These are phyloP conservation scores for Ophiosphaerella herpotricha DNA, from an alignment of 2,329 filamentous ascomycete species.

Conservation along the genomic window DNA sequence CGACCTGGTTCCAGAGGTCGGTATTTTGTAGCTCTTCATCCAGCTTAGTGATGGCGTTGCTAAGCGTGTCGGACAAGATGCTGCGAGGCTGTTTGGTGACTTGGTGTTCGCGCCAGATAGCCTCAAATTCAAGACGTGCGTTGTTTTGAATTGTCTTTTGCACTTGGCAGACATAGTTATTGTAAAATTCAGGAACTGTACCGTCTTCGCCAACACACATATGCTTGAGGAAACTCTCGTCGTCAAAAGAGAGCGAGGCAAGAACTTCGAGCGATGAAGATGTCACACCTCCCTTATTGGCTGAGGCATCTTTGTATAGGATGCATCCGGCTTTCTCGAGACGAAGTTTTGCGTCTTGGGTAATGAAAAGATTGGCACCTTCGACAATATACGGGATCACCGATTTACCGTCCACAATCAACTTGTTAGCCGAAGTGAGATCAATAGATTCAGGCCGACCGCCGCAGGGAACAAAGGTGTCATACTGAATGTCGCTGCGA, in stretches of 20 bases:
- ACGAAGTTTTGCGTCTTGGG: slow-evolving; percentile 93
- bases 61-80: slow-evolving; percentile 88
- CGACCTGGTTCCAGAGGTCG: slow-evolving; percentile 84
- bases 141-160: slow-evolving; percentile 91
- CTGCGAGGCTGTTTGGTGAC: slow-evolving; percentile 78
- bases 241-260: slow-evolving; percentile 91
- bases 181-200: slow-evolving; percentile 85
- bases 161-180: slow-evolving; percentile 88
- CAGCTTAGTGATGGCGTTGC: slow-evolving; percentile 89
- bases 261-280: slow-evolving; percentile 96
- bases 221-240: slow-evolving; percentile 82
- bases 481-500: slow-evolving; percentile 72
- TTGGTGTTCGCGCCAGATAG: slow-evolving; percentile 94
- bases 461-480: slow-evolving; percentile 93
- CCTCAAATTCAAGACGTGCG: slow-evolving; percentile 92
- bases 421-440: slow-evolving; percentile 79
- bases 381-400: slow-evolving; percentile 94
- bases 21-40: slow-evolving; percentile 96
- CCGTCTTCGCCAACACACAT: slow-evolving; percentile 88
- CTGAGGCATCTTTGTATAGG: slow-evolving; percentile 95
- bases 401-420: slow-evolving; percentile 88
- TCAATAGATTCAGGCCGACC: slow-evolving; percentile 97
- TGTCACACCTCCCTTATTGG: slow-evolving; percentile 98
- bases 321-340: slow-evolving; percentile 95
- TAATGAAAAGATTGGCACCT: slow-evolving; percentile 97